phyloP scores from a whole-genome alignment of 192 early-diverging fungal species.

The Hyaloraphidium curvatum region DNA sequence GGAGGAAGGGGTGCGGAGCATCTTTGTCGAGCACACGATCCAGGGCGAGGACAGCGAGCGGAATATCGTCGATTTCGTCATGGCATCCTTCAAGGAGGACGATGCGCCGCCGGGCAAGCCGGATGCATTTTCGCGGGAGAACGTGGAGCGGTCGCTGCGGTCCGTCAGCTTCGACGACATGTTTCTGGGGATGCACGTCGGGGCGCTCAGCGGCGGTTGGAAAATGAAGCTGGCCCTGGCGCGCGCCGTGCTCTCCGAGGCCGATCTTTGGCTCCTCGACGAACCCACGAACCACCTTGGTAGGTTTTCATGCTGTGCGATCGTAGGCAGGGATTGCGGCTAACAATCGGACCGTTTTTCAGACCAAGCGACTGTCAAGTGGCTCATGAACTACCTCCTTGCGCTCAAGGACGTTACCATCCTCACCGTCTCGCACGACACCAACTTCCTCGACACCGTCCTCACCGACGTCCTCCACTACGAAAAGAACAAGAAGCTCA shows the following conservation, averaged over 20 bases:
- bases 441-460: slow-evolving; percentile 57
- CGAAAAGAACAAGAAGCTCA: slow-evolving; percentile 54
- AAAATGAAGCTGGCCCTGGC: slow-evolving; percentile 80
- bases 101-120: too few species aligned
- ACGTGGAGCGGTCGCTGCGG: slow-evolving; percentile 21
- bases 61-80: slow-evolving; percentile 44
- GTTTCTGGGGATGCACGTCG: slow-evolving; percentile 39
- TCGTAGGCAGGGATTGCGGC: too few species aligned
- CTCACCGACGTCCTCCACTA: slow-evolving; percentile 73
- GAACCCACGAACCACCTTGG: slow-evolving; percentile 78
- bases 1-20: slow-evolving; percentile 52
- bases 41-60: slow-evolving; percentile 52
- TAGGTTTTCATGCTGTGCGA: too few species aligned
- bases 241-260: slow-evolving; percentile 65
- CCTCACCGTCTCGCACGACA: slow-evolving; percentile 76
- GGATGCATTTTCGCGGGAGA: background rate
- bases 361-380: slow-evolving; percentile 38
- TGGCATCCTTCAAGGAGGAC: slow-evolving; percentile 9
- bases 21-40: slow-evolving; percentile 54
- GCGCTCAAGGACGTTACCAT: slow-evolving; percentile 52
- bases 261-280: slow-evolving; percentile 67
- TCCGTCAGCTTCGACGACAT: slow-evolving; percentile 48
- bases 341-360: too few species aligned
- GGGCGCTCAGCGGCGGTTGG: slow-evolving; percentile 66
- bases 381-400: slow-evolving; percentile 52